Evolutionary conservation across 2,329 filamentous ascomycete genomes (phyloP), one percentile per base, ranked within the genome.

Genomic region (Trichophyton mentagrophytes): DNA sequence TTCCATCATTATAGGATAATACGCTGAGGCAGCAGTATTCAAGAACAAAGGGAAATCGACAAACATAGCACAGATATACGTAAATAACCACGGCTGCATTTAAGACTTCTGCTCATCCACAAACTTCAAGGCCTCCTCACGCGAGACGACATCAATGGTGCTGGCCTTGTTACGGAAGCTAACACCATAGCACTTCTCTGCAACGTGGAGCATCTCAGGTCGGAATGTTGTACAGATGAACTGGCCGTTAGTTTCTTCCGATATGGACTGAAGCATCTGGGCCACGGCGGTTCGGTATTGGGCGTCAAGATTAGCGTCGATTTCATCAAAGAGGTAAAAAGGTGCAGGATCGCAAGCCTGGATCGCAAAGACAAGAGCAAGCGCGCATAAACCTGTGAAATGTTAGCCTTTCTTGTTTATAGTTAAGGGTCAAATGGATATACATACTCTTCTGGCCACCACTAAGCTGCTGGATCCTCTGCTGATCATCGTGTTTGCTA

Each of bases 191-290:
- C 92, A 96, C 78, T 96, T 95, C 78, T 97, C 91, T 2, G 93
- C 93, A 20, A 97, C 90, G 63, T 88, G 84, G 65, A 99, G 82
- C 81, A 99, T 96, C 76, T 99, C 93, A 0, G 93, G 93, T 61
- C 93, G 82, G 83, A 99, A 99, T 1, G 93, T 99, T 3, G 93
- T 99, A 80, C 93, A 97, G 74, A 99, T 99, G 72, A 99, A 99
- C 73, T 99, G 86, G 0, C 85, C 85, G 40, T 77, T 81, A 59
- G 70, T 77, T 53, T 70, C 73, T 63, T 74, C 73, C 13, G 86
- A 89, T 64, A 90, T 90, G 60, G 85, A 86, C 69, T 92, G 80
- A 22, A 99, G 81, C 77, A 97, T 89, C 61, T 89, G 83, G 2
- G 93, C 93, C 9, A 99, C 93, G 0, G 93, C 92, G 1, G 93